phyloP scores from a whole-genome alignment of 1,139 yeast species.

The Blastobotrys apis region DNA sequence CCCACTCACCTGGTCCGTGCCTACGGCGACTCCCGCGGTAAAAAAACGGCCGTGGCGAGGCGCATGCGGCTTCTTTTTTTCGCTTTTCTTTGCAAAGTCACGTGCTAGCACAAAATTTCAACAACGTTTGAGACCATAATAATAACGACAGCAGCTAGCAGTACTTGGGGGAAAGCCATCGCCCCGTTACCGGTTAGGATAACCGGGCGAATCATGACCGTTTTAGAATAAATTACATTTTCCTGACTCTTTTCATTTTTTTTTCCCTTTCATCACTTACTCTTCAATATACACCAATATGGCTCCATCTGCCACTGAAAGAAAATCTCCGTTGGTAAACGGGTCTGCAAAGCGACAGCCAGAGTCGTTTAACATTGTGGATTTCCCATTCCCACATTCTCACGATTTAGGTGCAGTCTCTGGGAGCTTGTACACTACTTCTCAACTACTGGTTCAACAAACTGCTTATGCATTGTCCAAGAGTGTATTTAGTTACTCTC shows the following conservation, averaged over 20 bases:
- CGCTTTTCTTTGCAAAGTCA: not conserved
- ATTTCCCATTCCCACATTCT: conserved; percentile 18
- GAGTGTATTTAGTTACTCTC: conserved; percentile 68
- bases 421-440: conserved; percentile 40
- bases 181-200: too few species aligned
- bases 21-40: too few species aligned
- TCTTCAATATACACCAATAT: too few species aligned
- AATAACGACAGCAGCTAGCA: too few species aligned
- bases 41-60: too few species aligned
- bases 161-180: too few species aligned
- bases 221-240: too few species aligned
- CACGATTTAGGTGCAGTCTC: conserved; percentile 24
- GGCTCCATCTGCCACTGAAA: conserved; percentile 15
- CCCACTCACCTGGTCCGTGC: too few species aligned
- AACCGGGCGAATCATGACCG: too few species aligned
- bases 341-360: not conserved
- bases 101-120: conserved; percentile 14
- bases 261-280: not conserved
- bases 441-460: conserved; percentile 61
- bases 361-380: conserved; percentile 8
- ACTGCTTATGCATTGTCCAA: conserved; percentile 59
- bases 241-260: not conserved
- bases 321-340: conserved; percentile 6
- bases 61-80: not conserved
- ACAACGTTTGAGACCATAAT: too few species aligned